These are phyloP conservation scores for Bonia amplexicaulis DNA, from an alignment of 176 grass and related monocot genomes.

Conservation along the genomic window DNA sequence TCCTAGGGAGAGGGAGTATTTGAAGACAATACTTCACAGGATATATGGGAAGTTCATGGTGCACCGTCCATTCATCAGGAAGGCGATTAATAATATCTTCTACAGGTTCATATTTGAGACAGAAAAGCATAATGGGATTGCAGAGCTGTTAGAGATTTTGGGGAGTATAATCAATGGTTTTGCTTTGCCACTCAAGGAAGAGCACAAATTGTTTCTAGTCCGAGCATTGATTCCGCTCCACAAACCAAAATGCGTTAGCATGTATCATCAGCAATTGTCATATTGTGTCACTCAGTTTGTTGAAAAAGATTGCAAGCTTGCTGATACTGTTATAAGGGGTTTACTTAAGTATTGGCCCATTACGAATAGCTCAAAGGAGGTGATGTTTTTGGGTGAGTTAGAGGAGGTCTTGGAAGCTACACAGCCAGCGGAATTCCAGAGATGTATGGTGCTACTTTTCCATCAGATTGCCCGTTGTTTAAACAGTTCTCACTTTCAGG, in stretches of 20 bases:
- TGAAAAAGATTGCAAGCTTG: constrained; percentile 81
- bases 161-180: constrained; percentile 82
- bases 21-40: constrained; percentile 80
- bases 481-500: constrained; percentile 75
- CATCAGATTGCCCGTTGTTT: constrained; percentile 59
- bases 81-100: constrained; percentile 70
- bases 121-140: constrained; percentile 65
- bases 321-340: constrained; percentile 70
- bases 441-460: constrained; percentile 68
- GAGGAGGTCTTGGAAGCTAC: constrained; percentile 67
- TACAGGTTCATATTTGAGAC: constrained; percentile 79
- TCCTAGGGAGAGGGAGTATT: constrained; percentile 71
- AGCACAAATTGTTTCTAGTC: constrained; percentile 70
- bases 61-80: constrained; percentile 71
- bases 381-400: constrained; percentile 75
- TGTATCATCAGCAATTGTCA: constrained; percentile 74
- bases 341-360: constrained; percentile 78
- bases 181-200: constrained; percentile 73
- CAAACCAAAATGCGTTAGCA: constrained; percentile 67
- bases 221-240: constrained; percentile 65
- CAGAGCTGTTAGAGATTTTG: constrained; percentile 67
- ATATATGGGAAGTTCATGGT: constrained; percentile 85
- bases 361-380: constrained; percentile 78
- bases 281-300: constrained; percentile 74
- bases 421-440: constrained; percentile 66